Percentiles rank a stretch among this genome's conserved stretches.
These are phyloP conservation scores for Klebsormidium nitens DNA, from an alignment of 139 green algal species.

Conservation along the genomic window DNA sequence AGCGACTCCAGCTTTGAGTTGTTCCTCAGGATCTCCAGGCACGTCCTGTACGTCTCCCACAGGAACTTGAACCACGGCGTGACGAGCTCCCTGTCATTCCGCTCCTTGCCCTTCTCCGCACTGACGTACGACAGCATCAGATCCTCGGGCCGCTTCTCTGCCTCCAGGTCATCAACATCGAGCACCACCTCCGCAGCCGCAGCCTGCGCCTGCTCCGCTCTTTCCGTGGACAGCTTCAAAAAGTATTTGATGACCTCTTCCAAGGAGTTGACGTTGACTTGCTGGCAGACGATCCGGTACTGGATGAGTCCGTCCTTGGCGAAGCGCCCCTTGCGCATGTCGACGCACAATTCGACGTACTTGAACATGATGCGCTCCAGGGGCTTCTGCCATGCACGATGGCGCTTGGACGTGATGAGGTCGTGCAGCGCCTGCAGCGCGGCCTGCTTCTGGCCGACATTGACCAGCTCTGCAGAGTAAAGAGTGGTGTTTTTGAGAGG, in stretches of 20 bases:
- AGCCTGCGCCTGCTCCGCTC: slow-evolving; percentile 76
- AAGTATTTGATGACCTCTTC: slow-evolving; percentile 98
- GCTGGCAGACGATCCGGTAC: slow-evolving; percentile 96
- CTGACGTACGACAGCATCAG: slow-evolving; percentile 95
- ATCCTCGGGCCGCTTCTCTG: slow-evolving; percentile 90
- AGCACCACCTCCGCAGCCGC: slow-evolving; percentile 45
- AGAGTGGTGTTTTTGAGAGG: neutral
- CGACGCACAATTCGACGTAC: slow-evolving; percentile 68
- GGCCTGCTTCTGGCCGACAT: slow-evolving; percentile 76
- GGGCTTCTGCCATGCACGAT: slow-evolving; percentile 91
- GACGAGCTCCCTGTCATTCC: slow-evolving; percentile 90
- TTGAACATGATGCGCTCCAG: slow-evolving; percentile 94
- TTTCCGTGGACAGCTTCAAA: slow-evolving; percentile 80
- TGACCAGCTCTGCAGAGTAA: slow-evolving; percentile 76
- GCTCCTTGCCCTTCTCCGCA: slow-evolving; percentile 90
- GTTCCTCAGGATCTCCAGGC: slow-evolving; percentile 96
- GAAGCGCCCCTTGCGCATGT: slow-evolving; percentile 68
- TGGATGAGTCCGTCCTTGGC: slow-evolving; percentile 97
- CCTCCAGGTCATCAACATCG: slow-evolving; percentile 91
- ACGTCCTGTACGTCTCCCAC: slow-evolving; percentile 95
- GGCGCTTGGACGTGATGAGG: slow-evolving; percentile 91
- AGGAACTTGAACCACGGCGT: slow-evolving; percentile 99
- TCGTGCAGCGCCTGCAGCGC: slow-evolving; percentile 91
- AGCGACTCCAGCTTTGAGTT: slow-evolving; percentile 94
- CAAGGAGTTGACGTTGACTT: slow-evolving; percentile 87